Base-by-base conservation (phyloP, 805 yeast species). In the Komagataella ulmi region DNA sequence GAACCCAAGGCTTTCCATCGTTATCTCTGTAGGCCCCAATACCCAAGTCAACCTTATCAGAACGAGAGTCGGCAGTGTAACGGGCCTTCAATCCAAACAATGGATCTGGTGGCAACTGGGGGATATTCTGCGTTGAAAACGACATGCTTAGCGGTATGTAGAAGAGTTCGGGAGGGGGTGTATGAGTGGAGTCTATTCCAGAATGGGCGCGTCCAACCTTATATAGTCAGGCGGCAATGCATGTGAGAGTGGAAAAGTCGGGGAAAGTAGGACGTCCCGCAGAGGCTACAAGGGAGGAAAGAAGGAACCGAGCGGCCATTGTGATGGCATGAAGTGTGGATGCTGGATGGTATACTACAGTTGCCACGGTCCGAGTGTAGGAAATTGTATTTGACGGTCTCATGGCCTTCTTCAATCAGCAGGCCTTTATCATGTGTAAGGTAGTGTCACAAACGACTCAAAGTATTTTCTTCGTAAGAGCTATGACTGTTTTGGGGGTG, bases 61-160 rank as follows among this genome's bases (percentile, higher is more conserved):
- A 17, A 53, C 91, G 72, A 3, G 75, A 14, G 61, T 86, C 95
- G 45, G 75, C 72, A 21, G 65, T 60, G 61, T 69, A 80, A 63
- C 91, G 74, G 46, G 83, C 82, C 66, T 84, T 85, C 56, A 89
- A 76, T 6, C 85, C 93, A 60, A 89, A 90, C 51, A 89, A 75
- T 6, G 96, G 89, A 67, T 89, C 97, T 30, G 91, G 85, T 24
- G 96, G 96, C 54, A 85, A 69, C 59, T 75, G 78, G 49, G 74
- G 74, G 56, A 85, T 73, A 56, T 74, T 71, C 18, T 56, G 51
- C 14, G 50, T n/a, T 48, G 55, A 55, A 51, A 66, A 65, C 40
- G 40, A 30, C 40, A 30, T 30, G 40, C 40, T 30, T 30, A 30
- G 5, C 40, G 14, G n/a, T 30, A 4, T 30, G 40, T 30, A 8